Percentiles rank a stretch among this genome's conserved stretches.
Conservation (phyloP, 371 early-diverging fungal genomes). For the Haplosporangium sp. region DNA sequence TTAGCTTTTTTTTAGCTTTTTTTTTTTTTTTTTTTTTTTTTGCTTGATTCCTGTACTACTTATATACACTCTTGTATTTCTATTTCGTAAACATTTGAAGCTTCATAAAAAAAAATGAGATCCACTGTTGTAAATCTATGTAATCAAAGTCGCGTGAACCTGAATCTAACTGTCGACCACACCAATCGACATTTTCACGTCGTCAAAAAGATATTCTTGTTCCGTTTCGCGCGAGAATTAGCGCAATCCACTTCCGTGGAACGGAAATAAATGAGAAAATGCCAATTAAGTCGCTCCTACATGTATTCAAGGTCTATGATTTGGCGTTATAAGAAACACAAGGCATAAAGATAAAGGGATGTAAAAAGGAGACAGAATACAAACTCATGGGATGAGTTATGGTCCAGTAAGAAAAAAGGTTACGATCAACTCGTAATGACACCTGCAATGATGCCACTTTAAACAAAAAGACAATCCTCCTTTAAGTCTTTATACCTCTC, state of each 20-base stretch:
- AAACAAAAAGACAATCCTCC: not conserved
- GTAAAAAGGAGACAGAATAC: not conserved
- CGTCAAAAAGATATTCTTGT: not conserved
- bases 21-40: no score
- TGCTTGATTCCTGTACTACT: not conserved
- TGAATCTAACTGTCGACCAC: not conserved
- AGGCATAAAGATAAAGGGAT: not conserved
- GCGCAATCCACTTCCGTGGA: not conserved
- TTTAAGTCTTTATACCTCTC: not conserved
- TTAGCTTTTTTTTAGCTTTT: no score
- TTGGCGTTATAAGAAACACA: not conserved
- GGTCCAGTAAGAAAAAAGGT: not conserved
- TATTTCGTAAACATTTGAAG: not conserved
- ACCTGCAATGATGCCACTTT: not conserved
- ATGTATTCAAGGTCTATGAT: not conserved
- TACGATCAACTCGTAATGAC: not conserved
- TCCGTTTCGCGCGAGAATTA: not conserved
- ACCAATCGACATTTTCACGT: not conserved
- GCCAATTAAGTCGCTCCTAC: no score
- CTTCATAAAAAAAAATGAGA: not conserved
- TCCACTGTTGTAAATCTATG: not conserved
- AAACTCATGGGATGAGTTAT: not conserved
- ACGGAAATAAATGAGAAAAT: no score
- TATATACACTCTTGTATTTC: no score
- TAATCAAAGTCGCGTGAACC: conserved; percentile 6